Percentiles rank a stretch among this genome's conserved stretches.
phyloP scores from a whole-genome alignment of 148 eudicot species.

The Vaccinium macrocarpon region DNA sequence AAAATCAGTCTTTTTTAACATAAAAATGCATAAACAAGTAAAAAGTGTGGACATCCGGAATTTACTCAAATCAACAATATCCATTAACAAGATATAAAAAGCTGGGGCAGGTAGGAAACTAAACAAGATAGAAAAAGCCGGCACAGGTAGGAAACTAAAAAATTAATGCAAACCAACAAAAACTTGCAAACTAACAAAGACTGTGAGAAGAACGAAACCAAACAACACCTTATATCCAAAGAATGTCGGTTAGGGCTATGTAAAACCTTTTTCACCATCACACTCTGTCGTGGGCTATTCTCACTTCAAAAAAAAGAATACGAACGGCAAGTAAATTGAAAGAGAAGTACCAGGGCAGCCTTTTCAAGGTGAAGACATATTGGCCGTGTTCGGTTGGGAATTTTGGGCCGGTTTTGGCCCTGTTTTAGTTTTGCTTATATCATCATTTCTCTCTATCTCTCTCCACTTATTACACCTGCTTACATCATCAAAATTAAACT shows the following conservation, averaged over 20 bases:
- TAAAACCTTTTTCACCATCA: background rate
- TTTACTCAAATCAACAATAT: too few relatives aligned
- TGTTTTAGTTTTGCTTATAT: too few relatives aligned
- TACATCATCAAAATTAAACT: too few relatives aligned
- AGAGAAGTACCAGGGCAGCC: conserved; percentile 72
- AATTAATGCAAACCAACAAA: conserved; percentile 3
- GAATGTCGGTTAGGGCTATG: background rate
- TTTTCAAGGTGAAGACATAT: conserved; percentile 96
- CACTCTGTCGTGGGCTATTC: background rate
- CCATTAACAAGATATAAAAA: too few relatives aligned
- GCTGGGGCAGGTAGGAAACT: too few relatives aligned
- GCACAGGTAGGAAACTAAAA: background rate
- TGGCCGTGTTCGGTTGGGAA: too few relatives aligned
- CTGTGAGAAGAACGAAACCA: background rate
- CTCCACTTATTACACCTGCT: too few relatives aligned
- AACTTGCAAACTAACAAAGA: background rate
- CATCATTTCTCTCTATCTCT: too few relatives aligned
- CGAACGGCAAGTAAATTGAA: background rate
- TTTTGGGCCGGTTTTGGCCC: too few relatives aligned
- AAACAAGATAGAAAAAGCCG: too few relatives aligned
- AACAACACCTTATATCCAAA: background rate
- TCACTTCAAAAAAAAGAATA: background rate
- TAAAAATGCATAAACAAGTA: background rate
- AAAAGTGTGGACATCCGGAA: background rate
- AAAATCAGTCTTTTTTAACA: conserved; percentile 12